phyloP scores from a whole-genome alignment of 768 basidiomycete species.

The Leccinum imitatum region DNA sequence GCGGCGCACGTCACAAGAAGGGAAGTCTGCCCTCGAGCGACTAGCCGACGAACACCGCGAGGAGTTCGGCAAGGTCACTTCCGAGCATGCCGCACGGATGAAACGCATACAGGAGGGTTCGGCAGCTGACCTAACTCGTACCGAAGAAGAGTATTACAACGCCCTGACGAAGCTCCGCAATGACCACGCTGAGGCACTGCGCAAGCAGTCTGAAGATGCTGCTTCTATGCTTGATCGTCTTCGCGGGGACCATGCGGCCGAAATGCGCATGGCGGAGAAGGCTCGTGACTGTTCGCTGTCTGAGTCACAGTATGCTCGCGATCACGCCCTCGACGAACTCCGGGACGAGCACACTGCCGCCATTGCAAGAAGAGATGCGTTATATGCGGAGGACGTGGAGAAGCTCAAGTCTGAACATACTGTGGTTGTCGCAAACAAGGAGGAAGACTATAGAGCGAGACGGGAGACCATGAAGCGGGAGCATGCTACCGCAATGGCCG shows the following conservation, averaged over 20 bases:
- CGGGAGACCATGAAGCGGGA: constrained; percentile 36
- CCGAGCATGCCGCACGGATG: constrained; percentile 54
- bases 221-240: constrained; percentile 66
- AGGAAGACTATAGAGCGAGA: constrained; percentile 53
- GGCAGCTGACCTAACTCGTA: constrained; percentile 57
- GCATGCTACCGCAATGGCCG: constrained; percentile 34
- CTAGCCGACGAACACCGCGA: constrained; percentile 56
- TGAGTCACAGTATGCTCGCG: constrained; percentile 70
- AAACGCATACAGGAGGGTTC: constrained; percentile 64
- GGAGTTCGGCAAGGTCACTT: constrained; percentile 43
- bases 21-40: constrained; percentile 45
- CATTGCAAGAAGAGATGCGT: constrained; percentile 62
- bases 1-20: constrained; percentile 53
- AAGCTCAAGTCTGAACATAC: constrained; percentile 64
- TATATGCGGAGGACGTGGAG: constrained; percentile 65
- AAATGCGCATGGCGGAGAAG: constrained; percentile 73
- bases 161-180: constrained; percentile 72
- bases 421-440: constrained; percentile 50
- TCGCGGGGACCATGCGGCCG: constrained; percentile 73
- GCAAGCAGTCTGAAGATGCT: constrained; percentile 58
- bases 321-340: constrained; percentile 58
- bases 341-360: constrained; percentile 73
- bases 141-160: constrained; percentile 82
- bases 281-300: constrained; percentile 70
- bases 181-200: constrained; percentile 67